Conservation (phyloP, 2,329 filamentous ascomycete genomes). For the Furcasterigmium furcatum region DNA sequence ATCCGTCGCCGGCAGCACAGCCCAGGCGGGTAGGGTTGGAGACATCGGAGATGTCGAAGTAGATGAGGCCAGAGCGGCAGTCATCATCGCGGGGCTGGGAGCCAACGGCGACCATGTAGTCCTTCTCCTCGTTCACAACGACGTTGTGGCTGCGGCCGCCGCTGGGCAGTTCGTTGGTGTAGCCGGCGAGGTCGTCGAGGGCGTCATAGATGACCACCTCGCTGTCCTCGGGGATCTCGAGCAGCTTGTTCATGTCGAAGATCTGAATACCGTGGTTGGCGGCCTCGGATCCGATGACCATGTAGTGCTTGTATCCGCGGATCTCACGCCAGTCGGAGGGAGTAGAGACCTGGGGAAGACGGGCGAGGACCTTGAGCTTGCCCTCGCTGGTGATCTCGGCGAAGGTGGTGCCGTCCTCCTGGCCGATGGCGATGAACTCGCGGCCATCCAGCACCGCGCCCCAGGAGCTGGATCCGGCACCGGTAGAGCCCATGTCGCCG, state of each 20-base stretch:
- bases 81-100: slow-evolving; percentile 31
- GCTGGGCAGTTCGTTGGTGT: slow-evolving; percentile 23
- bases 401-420: slow-evolving; percentile 41
- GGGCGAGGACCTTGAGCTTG: slow-evolving; percentile 39
- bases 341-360: slow-evolving; percentile 20
- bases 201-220: slow-evolving; percentile 25
- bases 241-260: slow-evolving; percentile 56
- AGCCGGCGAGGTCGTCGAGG: slow-evolving; percentile 24
- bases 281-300: slow-evolving; percentile 36
- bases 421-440: slow-evolving; percentile 41
- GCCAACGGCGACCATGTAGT: slow-evolving; percentile 44
- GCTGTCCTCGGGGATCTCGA: slow-evolving; percentile 36
- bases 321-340: slow-evolving; percentile 28
- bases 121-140: slow-evolving; percentile 43
- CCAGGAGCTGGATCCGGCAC: slow-evolving; percentile 33
- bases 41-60: slow-evolving; percentile 54
- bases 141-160: slow-evolving; percentile 38
- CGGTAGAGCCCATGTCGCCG: slow-evolving; percentile 43
- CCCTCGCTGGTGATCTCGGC: slow-evolving; percentile 37
- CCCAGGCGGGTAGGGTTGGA: slow-evolving; percentile 49
- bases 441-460: slow-evolving; percentile 46
- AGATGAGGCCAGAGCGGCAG: slow-evolving; percentile 51
- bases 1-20: slow-evolving; percentile 51
- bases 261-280: slow-evolving; percentile 53
- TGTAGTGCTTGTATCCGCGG: slow-evolving; percentile 29